Base-by-base conservation (phyloP, 2,329 filamentous ascomycete species). In the Mycogone perniciosa region DNA sequence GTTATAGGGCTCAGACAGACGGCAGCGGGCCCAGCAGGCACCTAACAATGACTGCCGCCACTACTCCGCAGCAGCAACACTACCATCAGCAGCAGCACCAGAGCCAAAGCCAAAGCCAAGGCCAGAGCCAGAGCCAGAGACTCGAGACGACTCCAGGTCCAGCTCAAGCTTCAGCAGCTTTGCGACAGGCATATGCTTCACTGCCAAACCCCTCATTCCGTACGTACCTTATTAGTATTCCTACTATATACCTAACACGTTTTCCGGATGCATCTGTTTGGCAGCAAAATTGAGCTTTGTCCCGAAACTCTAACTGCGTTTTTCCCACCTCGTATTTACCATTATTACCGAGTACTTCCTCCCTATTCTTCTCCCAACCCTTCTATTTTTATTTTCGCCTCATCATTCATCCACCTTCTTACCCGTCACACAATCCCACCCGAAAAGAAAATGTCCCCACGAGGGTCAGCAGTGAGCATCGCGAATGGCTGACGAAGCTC, bases 131-230 rank as follows among this genome's bases (percentile, higher is more conserved):
- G 29, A 49, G 26, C 33, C 47, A 41, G n/a, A 33, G 26, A 35
- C 41, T n/a, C 8, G 48, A 50, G n/a, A 42, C 37, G 20, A 45
- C 48, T 20, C 43, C 48, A 29, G 40, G 40, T 2, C 46, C 20
- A 20, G 20, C 20, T 20, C 20, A 20, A 20, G 20, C 20, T 20
- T 20, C 20, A 20, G 33, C 33, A 8, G 33, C 46, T 44, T 38
- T 26, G 29, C 44, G 51, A 34, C 33, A 49, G 31, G 13, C 45
- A 26, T 44, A 46, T 4, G 26, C 73, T 55, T 64, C 73, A 57
- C 66, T 71, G 40, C 74, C 74, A 60, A 67, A 70, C 61, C 73
- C 74, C 54, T 76, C 75, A 47, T 80, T 79, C 62, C 76, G 76
- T 79, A 69, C 67, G 76, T 63, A 50, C 41, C 50, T 49, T 20